These are phyloP conservation scores for Purpureocillium lavendulum DNA, from an alignment of 2,329 filamentous ascomycete species.

Conservation along the genomic window DNA sequence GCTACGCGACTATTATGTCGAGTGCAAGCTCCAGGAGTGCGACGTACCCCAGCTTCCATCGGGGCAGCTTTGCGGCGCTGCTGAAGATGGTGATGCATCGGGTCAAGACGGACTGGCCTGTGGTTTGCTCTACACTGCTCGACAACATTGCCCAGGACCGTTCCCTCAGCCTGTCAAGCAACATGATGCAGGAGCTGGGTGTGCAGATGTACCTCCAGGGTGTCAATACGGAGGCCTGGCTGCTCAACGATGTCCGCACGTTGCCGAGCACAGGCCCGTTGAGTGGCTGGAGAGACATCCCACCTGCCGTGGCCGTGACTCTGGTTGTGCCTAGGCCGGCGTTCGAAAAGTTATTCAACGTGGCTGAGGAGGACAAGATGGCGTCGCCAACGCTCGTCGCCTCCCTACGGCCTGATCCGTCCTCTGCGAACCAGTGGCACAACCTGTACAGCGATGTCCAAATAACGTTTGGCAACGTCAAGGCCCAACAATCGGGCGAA, in stretches of 20 bases:
- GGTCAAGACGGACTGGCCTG: constrained; percentile 24
- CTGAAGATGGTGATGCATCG: constrained; percentile 25
- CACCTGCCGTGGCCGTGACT: constrained; percentile 26
- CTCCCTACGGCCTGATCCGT: constrained; percentile 16
- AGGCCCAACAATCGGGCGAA: constrained; percentile 12
- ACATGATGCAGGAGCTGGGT: constrained; percentile 25
- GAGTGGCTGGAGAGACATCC: constrained; percentile 27
- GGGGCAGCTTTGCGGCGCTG: constrained; percentile 29
- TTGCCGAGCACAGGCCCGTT: constrained; percentile 17
- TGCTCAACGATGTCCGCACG: constrained; percentile 13
- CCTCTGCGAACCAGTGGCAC: constrained; percentile 17
- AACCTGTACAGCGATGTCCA: constrained; percentile 32
- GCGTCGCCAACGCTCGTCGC: constrained; percentile 20
- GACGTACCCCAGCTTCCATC: constrained; percentile 23
- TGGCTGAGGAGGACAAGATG: constrained; percentile 5
- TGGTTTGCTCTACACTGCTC: constrained; percentile 19
- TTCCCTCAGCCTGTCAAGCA: constrained; percentile 18
- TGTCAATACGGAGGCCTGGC: constrained; percentile 21
- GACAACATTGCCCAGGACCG: constrained; percentile 20
- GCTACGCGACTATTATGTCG: too few species aligned
- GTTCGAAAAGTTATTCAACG: constrained; percentile 18
- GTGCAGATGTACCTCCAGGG: constrained; percentile 26
- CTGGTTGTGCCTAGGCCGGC: constrained; percentile 22
- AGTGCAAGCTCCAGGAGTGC: constrained; percentile 11
- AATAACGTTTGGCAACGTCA: constrained; percentile 29